Evolutionary conservation across 805 yeast genomes (phyloP).

Genomic region (Candida ponderosae): DNA sequence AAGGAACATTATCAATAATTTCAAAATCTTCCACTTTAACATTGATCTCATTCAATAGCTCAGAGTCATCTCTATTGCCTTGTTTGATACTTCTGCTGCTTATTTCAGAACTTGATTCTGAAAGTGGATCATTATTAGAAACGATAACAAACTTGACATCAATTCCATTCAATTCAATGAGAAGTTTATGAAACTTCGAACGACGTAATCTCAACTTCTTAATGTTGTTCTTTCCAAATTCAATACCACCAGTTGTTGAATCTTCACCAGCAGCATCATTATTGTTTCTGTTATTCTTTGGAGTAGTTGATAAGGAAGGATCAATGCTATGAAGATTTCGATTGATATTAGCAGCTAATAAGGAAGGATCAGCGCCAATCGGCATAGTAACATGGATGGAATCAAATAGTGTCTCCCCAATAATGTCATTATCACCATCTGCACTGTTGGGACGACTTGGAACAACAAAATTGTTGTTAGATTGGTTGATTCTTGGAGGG

Average conservation of each 20-base stretch:
- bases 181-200: conserved; percentile 52
- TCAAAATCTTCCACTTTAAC: conserved; percentile 47
- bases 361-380: conserved; percentile 33
- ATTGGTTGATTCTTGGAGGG: background rate
- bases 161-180: conserved; percentile 48
- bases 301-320: background rate
- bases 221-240: conserved; percentile 17
- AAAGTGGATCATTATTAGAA: conserved; percentile 39
- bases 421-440: conserved; percentile 20
- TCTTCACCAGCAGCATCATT: conserved; percentile 5
- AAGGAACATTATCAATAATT: conserved; percentile 68
- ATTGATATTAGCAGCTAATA: conserved; percentile 47
- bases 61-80: conserved; percentile 32
- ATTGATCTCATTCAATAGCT: conserved; percentile 39
- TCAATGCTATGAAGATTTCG: conserved; percentile 32
- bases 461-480: background rate
- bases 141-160: conserved; percentile 37
- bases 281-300: conserved; percentile 11
- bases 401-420: conserved; percentile 64
- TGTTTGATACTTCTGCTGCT: conserved; percentile 6
- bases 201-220: conserved; percentile 54
- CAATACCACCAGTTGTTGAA: conserved; percentile 5
- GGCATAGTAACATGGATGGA: conserved; percentile 70
- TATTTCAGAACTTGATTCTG: conserved; percentile 19
- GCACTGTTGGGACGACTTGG: conserved; percentile 7